Percentiles rank a stretch among this genome's conserved stretches.
These are phyloP conservation scores for Colletotrichum sp. DNA, from an alignment of 2,329 filamentous ascomycete genomes.

Conservation along the genomic window DNA sequence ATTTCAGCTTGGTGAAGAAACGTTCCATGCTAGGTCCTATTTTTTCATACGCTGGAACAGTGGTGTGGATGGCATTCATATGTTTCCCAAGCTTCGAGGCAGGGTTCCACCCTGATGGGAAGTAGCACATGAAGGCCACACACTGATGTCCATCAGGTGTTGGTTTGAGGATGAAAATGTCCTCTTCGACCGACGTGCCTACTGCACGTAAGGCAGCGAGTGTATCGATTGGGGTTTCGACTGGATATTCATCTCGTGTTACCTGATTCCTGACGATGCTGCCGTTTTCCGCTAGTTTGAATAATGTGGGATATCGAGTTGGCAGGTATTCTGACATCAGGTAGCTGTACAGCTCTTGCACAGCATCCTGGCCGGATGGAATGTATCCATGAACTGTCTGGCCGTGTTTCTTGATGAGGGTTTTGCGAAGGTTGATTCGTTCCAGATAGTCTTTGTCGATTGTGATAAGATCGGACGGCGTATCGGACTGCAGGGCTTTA, in stretches of 20 bases:
- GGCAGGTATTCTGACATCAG: background rate
- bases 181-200: slow-evolving; percentile 58
- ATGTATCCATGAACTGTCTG: slow-evolving; percentile 46
- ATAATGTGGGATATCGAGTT: background rate
- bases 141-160: slow-evolving; percentile 44
- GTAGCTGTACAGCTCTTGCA: slow-evolving; percentile 52
- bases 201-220: slow-evolving; percentile 43
- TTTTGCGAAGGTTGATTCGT: slow-evolving; percentile 38
- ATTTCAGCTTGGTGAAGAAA: slow-evolving; percentile 52
- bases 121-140: slow-evolving; percentile 56
- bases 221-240: slow-evolving; percentile 30
- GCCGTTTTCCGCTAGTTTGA: background rate
- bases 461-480: slow-evolving; percentile 45
- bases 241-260: slow-evolving; percentile 35
- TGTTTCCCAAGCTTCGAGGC: slow-evolving; percentile 52
- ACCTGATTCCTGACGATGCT: slow-evolving; percentile 37
- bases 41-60: slow-evolving; percentile 59
- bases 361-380: slow-evolving; percentile 47
- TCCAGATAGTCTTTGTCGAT: slow-evolving; percentile 56
- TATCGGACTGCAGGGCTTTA: background rate
- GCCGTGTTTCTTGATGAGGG: slow-evolving; percentile 40
- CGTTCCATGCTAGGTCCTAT: slow-evolving; percentile 60
- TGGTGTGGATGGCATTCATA: slow-evolving; percentile 53
- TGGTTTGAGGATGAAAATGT: slow-evolving; percentile 54
- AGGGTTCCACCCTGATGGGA: slow-evolving; percentile 58